Base-by-base conservation (phyloP, 352 stramenopile genomes). In the Globisporangium nodosum region DNA sequence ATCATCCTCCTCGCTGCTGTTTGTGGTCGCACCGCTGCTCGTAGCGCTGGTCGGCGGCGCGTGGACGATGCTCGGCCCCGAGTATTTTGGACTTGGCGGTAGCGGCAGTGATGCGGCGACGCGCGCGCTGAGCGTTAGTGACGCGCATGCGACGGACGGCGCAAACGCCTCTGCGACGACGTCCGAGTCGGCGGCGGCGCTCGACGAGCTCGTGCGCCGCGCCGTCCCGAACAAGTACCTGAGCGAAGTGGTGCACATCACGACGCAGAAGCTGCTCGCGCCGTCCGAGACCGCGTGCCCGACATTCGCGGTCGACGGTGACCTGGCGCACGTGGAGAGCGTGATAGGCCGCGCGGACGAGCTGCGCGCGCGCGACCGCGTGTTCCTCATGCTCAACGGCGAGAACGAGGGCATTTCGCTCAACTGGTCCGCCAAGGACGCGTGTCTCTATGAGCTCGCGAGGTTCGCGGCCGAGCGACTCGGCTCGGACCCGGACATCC, bases 361-460 rank as follows among this genome's bases (percentile, higher is more conserved):
- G 53, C 60, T 88, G 27, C 73, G 68, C 52, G 48, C 54, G 0
- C 59, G 72, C 6, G 48, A 62, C 18, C 67, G 65, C 35, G 75
- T 88, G 48, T 86, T 91, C 40, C 66, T 91, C 54, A 82, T 85
- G 73, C 70, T 88, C 37, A 91, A 89, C 42, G 78, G 81, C 27
- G 49, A 85, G 48, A 82, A 88, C 58, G 68, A 85, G 16, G 79
- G 77, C 30, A 7, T 87, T 2, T 73, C 69, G 48, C 35, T 87
- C 39, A 60, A 62, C 7, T 91, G 68, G 73, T 47, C 65, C 16
- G 45, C 47, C 2, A 54, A 60, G 15, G 58, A 73, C 40, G 52
- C 43, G 13, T 91, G 79, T 54, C 55, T 88, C 20, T 55, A 70
- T n/a, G 68, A 86, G 49, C 60, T 89, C 5, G 70, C 78, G 27